Evolutionary conservation across 2,329 filamentous ascomycete species (phyloP).

Genomic region (Pezicula rhizophila): DNA sequence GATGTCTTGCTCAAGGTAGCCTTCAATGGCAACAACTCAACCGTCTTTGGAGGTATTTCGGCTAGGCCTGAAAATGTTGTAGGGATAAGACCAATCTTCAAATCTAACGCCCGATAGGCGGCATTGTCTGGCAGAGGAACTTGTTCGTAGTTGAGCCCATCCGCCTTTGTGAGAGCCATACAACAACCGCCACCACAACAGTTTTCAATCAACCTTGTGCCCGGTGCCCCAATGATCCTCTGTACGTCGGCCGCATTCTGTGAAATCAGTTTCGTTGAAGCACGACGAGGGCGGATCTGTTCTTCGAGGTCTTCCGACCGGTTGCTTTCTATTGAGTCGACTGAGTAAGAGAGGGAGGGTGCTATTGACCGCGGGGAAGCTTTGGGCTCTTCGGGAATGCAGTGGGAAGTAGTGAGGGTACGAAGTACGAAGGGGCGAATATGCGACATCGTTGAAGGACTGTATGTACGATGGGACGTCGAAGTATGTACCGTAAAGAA

Average conservation of each 20-base stretch:
- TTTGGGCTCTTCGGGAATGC: conserved; percentile 22
- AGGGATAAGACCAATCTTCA: conserved; percentile 71
- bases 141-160: conserved; percentile 44
- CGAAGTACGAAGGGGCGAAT: conserved; percentile 16
- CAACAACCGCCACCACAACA: conserved; percentile 63
- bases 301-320: conserved; percentile 35
- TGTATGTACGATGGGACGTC: background rate
- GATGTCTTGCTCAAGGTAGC: conserved; percentile 28
- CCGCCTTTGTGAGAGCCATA: conserved; percentile 40
- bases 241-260: conserved; percentile 57
- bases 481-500: background rate
- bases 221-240: conserved; percentile 58
- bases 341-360: conserved; percentile 58
- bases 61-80: conserved; percentile 65
- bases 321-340: conserved; percentile 36
- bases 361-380: conserved; percentile 43
- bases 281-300: conserved; percentile 50
- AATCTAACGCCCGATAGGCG: conserved; percentile 72
- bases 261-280: conserved; percentile 62
- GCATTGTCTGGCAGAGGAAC: conserved; percentile 68
- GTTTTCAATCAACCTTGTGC: conserved; percentile 53
- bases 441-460: conserved; percentile 18
- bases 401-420: conserved; percentile 24
- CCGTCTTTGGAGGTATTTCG: conserved; percentile 68
- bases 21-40: conserved; percentile 59